A percentile compares a stretch with the other conserved stretches of the same genome.
These are phyloP conservation scores for Wallacemonas sp. DNA, from an alignment of 208 protist genomes.

Conservation along the genomic window DNA sequence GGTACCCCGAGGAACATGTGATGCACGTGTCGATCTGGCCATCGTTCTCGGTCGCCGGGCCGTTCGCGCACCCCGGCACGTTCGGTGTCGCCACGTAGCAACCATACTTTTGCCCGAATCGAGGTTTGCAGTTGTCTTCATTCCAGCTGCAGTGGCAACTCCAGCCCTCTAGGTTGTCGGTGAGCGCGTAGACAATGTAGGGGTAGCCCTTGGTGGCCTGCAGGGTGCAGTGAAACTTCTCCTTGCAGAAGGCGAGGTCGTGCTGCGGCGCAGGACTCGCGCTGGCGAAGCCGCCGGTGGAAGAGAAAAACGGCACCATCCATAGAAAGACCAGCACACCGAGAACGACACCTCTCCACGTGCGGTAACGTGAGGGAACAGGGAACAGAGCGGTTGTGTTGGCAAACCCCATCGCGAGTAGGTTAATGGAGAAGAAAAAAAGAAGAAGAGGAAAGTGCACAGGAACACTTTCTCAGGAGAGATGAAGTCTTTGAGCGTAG, in stretches of 20 bases:
- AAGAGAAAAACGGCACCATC: neutral
- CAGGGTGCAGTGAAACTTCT: neutral
- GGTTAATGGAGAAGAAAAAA: neutral
- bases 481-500: too few relatives aligned
- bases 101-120: neutral
- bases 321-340: neutral
- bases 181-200: neutral
- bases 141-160: neutral
- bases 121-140: neutral
- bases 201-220: neutral
- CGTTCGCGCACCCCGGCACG: neutral
- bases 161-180: neutral
- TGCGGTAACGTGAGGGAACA: too few relatives aligned
- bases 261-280: neutral
- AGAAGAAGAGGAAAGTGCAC: too few relatives aligned
- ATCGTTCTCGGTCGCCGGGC: neutral
- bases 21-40: neutral
- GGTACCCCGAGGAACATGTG: neutral
- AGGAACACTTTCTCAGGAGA: too few relatives aligned
- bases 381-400: neutral
- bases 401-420: neutral
- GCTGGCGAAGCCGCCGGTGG: neutral
- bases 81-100: constrained; percentile 4
- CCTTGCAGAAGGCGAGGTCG: neutral
- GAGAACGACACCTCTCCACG: neutral